Evolutionary conservation across 2,329 filamentous ascomycete species (phyloP).

Genomic region (Metarhizium humberi): DNA sequence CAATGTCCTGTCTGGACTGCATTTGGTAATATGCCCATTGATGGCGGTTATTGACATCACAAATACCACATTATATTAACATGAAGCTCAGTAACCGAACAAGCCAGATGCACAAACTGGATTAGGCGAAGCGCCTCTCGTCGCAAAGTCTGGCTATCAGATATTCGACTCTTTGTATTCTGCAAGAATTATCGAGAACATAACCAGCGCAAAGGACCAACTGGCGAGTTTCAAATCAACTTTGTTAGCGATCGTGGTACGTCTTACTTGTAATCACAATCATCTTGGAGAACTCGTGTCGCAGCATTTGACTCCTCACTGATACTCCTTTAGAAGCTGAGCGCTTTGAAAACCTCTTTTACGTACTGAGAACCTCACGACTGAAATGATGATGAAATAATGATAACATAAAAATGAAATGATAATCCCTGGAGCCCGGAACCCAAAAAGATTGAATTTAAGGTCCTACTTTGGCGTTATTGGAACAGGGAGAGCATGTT

Average conservation of each 20-base stretch:
- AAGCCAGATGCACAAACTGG: constrained; percentile 39
- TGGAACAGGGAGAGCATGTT: neutral
- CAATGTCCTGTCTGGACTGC: constrained; percentile 55
- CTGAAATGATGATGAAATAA: neutral
- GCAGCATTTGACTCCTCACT: neutral
- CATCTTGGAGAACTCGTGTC: neutral
- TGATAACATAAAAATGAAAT: neutral
- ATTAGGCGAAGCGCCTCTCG: constrained; percentile 34
- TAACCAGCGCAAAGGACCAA: constrained; percentile 38
- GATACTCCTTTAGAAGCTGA: constrained; percentile 18
- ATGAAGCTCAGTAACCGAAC: constrained; percentile 37
- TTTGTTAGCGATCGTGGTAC: constrained; percentile 35
- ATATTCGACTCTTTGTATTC: constrained; percentile 51
- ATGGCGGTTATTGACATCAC: too few relatives aligned
- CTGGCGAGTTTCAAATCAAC: constrained; percentile 40
- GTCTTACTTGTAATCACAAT: neutral
- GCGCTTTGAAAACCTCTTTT: constrained; percentile 33
- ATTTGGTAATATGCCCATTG: constrained; percentile 36
- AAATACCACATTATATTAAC: neutral
- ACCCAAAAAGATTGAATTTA: neutral
- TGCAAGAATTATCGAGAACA: constrained; percentile 44
- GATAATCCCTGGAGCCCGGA: neutral
- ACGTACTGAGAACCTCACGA: constrained; percentile 4
- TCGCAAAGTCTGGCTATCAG: constrained; percentile 40
- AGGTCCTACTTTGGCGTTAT: neutral